Evolutionary conservation across 169 alveolate genomes (phyloP).

Genomic region (Babesia gibsoni): DNA sequence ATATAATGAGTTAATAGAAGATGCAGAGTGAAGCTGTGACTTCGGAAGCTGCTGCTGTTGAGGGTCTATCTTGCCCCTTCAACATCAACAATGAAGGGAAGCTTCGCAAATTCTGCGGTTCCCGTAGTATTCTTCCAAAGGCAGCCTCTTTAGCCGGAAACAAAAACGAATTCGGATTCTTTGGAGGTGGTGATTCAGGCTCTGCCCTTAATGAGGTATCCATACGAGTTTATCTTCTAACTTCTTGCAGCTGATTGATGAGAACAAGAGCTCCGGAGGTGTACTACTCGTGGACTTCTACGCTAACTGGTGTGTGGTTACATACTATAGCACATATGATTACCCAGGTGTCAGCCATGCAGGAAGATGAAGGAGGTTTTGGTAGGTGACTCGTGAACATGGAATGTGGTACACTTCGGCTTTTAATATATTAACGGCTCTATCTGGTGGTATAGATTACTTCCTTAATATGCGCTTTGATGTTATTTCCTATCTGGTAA

Average conservation of each 20-base stretch:
- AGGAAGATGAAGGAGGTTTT: conserved; percentile 6
- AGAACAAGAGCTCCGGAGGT: conserved; percentile 36
- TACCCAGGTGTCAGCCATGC: conserved; percentile 60
- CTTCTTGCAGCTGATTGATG: conserved; percentile 42
- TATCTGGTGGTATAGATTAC: too few species aligned
- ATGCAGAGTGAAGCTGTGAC: not conserved
- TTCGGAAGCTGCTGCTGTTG: not conserved
- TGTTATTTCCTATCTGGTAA: conserved; percentile 1
- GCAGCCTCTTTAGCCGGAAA: not conserved
- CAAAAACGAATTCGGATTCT: conserved; percentile 4
- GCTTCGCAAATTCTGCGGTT: conserved; percentile 4
- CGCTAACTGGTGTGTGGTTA: conserved; percentile 46
- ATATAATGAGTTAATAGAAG: not conserved
- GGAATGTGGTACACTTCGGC: too few species aligned
- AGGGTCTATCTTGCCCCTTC: not conserved
- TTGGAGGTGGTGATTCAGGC: not conserved
- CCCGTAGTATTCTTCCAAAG: not conserved
- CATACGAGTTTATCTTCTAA: not conserved
- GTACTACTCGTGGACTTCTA: conserved; percentile 60
- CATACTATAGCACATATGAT: not conserved
- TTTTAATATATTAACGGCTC: too few species aligned
- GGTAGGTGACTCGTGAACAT: too few species aligned
- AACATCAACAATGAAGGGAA: not conserved
- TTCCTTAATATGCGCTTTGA: too few species aligned
- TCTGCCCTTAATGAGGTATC: conserved; percentile 3